Base-by-base conservation (phyloP, 768 basidiomycete species). In the Cystofilobasidium capitatum region DNA sequence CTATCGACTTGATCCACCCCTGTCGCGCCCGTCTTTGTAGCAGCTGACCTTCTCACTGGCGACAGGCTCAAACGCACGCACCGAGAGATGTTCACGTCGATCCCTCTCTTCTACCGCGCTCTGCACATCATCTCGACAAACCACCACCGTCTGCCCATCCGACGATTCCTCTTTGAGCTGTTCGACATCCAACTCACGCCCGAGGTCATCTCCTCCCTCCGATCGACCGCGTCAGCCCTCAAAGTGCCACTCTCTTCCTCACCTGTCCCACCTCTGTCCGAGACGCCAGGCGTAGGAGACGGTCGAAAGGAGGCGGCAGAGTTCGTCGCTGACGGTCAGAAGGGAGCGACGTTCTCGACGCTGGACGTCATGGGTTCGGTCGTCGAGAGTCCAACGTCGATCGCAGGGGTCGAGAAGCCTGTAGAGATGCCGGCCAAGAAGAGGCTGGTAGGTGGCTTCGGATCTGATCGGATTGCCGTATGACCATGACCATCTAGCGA, bases 91-190 rank as follows among this genome's bases (percentile, higher is more conserved):
- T 98, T 97, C 78, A 78, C 82, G 6, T 92, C 91, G 0, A 82
- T 88, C 0, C 78, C 83, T 5, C 82, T 92, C 75, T 86, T 89
- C 74, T 91, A 86, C 76, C 85, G 93, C 45, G 91, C 87, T 0
- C 80, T 97, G 42, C 87, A 90, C 62, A 85, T 88, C 62, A 86
- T 99, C 66, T 92, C 90, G 2, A 87, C 86, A 0, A 88, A 89
- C 68, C 86, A 89, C 68, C 97, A 91, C 76, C 88, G 92, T 33
- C 83, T 92, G 12, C 90, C 93, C 20, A 92, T 96, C 67, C 85
- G 94, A 55, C 83, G 89, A 65, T 98, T 92, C 76, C 86, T 98
- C 70, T 77, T 97, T 69, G 94, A 99, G 68, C 81, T 97, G 8
- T 99, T 99, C 81, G 88, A 87, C 73, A 79, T 93, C 62, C 86